phyloP scores from a whole-genome alignment of 139 green algal species.

The Tetradesmus lagerheimii region DNA sequence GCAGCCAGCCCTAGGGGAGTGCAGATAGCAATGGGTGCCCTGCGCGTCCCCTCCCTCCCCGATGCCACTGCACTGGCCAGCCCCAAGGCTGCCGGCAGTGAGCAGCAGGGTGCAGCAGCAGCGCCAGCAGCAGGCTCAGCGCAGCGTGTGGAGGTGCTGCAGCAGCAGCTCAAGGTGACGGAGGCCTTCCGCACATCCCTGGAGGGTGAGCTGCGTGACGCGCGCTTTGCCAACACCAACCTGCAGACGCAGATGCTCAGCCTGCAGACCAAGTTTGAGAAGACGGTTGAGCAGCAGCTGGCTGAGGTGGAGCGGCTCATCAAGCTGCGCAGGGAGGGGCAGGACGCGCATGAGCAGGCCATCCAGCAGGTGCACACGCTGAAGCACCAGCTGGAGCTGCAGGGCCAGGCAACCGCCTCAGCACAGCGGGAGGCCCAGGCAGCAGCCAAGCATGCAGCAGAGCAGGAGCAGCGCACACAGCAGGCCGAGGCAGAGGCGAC shows the following conservation, averaged over 20 bases:
- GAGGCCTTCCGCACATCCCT: slow-evolving; percentile 32
- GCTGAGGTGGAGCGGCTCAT: slow-evolving; percentile 45
- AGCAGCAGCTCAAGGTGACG: slow-evolving; percentile 26
- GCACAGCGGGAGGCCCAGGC: not conserved
- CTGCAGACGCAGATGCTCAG: slow-evolving; percentile 42
- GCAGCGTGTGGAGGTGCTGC: slow-evolving; percentile 10
- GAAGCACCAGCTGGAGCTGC: slow-evolving; percentile 8
- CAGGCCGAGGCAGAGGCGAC: not conserved
- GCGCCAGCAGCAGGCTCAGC: not conserved
- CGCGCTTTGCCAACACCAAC: slow-evolving; percentile 3
- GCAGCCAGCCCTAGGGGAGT: not conserved
- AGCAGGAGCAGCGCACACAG: not conserved
- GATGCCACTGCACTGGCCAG: not conserved
- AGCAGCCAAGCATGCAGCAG: not conserved
- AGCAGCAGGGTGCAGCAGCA: slow-evolving; percentile 1
- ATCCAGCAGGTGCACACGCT: not conserved
- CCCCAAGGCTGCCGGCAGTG: not conserved
- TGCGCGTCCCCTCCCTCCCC: no score
- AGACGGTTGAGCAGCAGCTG: slow-evolving; percentile 33
- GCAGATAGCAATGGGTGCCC: not conserved
- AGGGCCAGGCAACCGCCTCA: not conserved
- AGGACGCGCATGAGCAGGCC: not conserved
- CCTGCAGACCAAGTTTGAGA: slow-evolving; percentile 41
- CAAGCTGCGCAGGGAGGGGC: slow-evolving; percentile 27
- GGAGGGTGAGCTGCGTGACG: slow-evolving; percentile 33